A percentile compares a stretch with the other conserved stretches of the same genome.
These are phyloP conservation scores for Coemansia sp. DNA, from an alignment of 192 early-diverging fungal species.

Conservation along the genomic window DNA sequence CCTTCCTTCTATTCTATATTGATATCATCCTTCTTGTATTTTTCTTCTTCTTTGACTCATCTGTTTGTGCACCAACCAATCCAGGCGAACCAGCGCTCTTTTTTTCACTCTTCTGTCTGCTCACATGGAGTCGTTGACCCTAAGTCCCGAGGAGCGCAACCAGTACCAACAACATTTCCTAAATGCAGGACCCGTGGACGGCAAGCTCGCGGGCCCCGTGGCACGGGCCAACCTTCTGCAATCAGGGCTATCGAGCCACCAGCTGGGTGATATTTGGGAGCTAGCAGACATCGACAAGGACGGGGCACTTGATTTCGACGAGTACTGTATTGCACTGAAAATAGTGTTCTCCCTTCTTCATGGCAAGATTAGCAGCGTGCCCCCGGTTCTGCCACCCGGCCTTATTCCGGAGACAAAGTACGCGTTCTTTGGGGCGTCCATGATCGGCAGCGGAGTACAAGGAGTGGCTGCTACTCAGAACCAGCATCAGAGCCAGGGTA, in stretches of 20 bases:
- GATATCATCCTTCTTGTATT: conserved; percentile 3
- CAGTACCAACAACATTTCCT: conserved; percentile 52
- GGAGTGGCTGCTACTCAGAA: conserved; percentile 2
- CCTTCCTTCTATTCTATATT: background rate
- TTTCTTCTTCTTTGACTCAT: conserved; percentile 3
- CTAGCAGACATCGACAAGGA: conserved; percentile 83
- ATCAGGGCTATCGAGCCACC: conserved; percentile 46
- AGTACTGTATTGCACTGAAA: conserved; percentile 78
- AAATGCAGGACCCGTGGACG: conserved; percentile 40
- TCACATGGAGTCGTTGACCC: conserved; percentile 31
- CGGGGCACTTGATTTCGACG: conserved; percentile 79
- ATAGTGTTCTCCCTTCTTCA: conserved; percentile 72
- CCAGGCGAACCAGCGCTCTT: background rate
- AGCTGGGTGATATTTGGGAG: conserved; percentile 61
- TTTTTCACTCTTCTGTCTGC: background rate
- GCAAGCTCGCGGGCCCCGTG: conserved; percentile 39
- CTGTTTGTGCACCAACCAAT: background rate
- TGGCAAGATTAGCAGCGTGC: conserved; percentile 56
- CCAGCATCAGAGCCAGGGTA: conserved; percentile 11
- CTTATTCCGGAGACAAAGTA: conserved; percentile 70
- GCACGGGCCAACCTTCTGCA: conserved; percentile 53
- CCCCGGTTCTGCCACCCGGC: conserved; percentile 61
- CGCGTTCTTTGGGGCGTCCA: conserved; percentile 33
- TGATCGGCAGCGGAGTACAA: conserved; percentile 2
- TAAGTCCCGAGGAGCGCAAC: conserved; percentile 34